Evolutionary conservation across 2,329 filamentous ascomycete species (phyloP), one percentile per base, ranked within the genome.

Genomic region (Monilinia fructicola): DNA sequence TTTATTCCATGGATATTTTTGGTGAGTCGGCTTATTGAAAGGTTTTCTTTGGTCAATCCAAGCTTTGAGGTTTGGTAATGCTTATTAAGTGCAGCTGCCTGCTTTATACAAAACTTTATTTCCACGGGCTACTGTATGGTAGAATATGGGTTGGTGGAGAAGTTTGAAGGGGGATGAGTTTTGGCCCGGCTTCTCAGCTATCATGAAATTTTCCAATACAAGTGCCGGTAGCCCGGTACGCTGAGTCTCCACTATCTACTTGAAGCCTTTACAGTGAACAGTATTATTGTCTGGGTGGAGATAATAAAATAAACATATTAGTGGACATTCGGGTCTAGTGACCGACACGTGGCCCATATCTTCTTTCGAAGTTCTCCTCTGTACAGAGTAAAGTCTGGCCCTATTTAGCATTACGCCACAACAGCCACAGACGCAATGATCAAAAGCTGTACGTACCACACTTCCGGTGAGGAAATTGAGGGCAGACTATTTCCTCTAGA

Each of bases 331-430:
- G 9, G 28, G 44, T n/a, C 28, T 23, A 26, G 16, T 55, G 35
- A 16, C 40, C 56, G 42, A 60, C 56, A 60, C 56, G 56, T 48
- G 42, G 56, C 42, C 21, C 28, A 60, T 12, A 9, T 48, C 9
- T n/a, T 21, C 16, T 23, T 60, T 9, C 2, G 18, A 48, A 35
- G 3, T 7, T 23, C 10, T n/a, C n/a, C n/a, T n/a, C n/a, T n/a
- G n/a, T n/a, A n/a, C n/a, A n/a, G n/a, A 26, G 31, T 7, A 14
- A 23, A 38, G 23, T 2, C 28, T 48, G 42, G 46, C 14, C 16
- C 4, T 18, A 48, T 48, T 48, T 1, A 38, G 35, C n/a, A 18
- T n/a, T 48, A 10, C 21, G 12, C 12, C n/a, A 28, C 7, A 38
- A 31, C 55, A 46, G 40, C 26, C 28, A 59, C 11, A 59, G 2